Conservation (phyloP, 179 eudicot species). For the Kewa caespitosa region DNA sequence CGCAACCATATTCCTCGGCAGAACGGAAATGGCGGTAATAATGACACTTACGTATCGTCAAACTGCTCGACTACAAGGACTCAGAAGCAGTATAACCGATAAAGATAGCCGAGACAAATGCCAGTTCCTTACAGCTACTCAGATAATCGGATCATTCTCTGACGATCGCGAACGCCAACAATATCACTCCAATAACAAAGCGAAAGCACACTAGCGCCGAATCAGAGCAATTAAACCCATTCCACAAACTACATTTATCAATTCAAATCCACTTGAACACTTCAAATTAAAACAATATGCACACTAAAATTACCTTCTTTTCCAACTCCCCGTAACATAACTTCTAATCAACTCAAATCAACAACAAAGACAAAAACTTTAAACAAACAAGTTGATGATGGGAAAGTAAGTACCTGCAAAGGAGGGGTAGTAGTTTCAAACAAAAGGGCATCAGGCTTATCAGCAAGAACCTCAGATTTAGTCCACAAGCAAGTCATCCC, state of each 20-base stretch:
- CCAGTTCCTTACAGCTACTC: too few species aligned
- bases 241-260: not conserved
- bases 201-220: too few species aligned
- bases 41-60: too few species aligned
- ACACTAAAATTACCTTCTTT: not conserved
- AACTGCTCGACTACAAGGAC: too few species aligned
- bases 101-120: too few species aligned
- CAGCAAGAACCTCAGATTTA: slow-evolving; percentile 77
- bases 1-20: too few species aligned
- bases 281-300: not conserved
- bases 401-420: slow-evolving; percentile 44
- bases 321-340: not conserved
- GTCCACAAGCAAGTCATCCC: slow-evolving; percentile 94
- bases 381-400: not conserved
- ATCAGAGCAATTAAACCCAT: too few species aligned
- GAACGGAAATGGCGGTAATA: too few species aligned
- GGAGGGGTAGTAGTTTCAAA: slow-evolving; percentile 86
- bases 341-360: not conserved
- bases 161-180: too few species aligned
- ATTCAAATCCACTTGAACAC: not conserved
- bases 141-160: too few species aligned
- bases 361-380: not conserved
- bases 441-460: slow-evolving; percentile 80
- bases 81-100: too few species aligned
- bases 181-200: too few species aligned